Evolutionary conservation across 2,329 filamentous ascomycete species (phyloP).

Genomic region (Nigrospora oryzae): DNA sequence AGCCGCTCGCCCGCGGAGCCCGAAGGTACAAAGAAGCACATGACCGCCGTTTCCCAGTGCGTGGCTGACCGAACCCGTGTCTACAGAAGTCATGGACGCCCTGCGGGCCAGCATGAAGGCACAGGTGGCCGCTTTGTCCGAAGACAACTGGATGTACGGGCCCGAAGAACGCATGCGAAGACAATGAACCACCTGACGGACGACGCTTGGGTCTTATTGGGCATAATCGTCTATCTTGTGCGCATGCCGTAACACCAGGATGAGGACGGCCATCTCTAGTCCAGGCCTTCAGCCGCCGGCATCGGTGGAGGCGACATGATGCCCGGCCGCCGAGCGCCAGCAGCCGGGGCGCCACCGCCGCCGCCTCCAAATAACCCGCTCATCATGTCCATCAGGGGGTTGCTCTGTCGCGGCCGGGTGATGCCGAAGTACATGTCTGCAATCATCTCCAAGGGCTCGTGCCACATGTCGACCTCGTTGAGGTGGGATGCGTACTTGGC

Average conservation of each 20-base stretch:
- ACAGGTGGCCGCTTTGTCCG: constrained; percentile 65
- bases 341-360: constrained; percentile 37
- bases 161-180: constrained; percentile 45
- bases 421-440: constrained; percentile 97
- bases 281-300: constrained; percentile 50
- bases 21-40: constrained; percentile 42
- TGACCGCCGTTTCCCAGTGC: background rate
- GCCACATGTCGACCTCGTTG: constrained; percentile 70
- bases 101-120: constrained; percentile 62
- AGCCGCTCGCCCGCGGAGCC: constrained; percentile 51
- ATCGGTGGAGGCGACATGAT: constrained; percentile 35
- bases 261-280: constrained; percentile 29
- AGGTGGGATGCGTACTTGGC: constrained; percentile 75
- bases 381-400: constrained; percentile 97
- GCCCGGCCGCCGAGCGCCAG: constrained; percentile 28
- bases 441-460: constrained; percentile 74
- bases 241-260: too few species aligned
- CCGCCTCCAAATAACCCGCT: constrained; percentile 84
- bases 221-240: too few species aligned
- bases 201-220: too few species aligned
- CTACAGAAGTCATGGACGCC: constrained; percentile 55
- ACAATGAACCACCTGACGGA: constrained; percentile 14
- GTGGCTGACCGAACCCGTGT: background rate
- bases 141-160: constrained; percentile 91
- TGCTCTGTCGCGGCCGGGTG: constrained; percentile 77